Base-by-base conservation (phyloP, 306 rosid species). In the Senna siamea region DNA sequence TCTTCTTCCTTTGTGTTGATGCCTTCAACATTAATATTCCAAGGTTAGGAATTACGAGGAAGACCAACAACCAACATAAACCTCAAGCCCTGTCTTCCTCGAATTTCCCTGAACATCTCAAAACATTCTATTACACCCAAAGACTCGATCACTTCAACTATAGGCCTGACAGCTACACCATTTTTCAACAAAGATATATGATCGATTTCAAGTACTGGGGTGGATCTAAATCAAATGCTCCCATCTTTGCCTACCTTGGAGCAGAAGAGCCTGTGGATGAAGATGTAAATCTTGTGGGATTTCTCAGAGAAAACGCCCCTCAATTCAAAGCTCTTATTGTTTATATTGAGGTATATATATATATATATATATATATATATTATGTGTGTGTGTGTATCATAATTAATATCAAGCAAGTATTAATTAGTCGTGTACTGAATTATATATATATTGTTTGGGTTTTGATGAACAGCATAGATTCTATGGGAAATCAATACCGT, bases 101-200 rank as follows among this genome's bases (percentile, higher is more conserved):
- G 0, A 2, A 37, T 7, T 6, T 43, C 1, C 17, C 14, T 40
- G 48, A 77, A 35, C 50, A 72, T 1, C 72, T 80, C 19, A 35
- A 59, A 26, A 83, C 80, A 34, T 81, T 55, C 30, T 83, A 76
- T 40, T 85, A 79, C 67, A 75, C 70, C 15, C 92, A 88, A 81
- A 83, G 77, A 7, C 77, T 88, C 0, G 89, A 88, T 41, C 90
- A 88, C 73, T 85, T 88, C 79, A 85, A 81, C 76, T 88, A 79
- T 17, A 56, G 65, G 17, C 90, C 88, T 10, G 85, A 79, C 0
- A 85, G 88, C 62, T 85, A 76, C 65, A 14, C 38, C 74, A 83
- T 86, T 35, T 88, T 88, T 34, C 56, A 68, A 14, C 89, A 88
- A 75, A 79, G 88, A 46, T 88, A 85, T 34, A 4, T 81, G 19